These are phyloP conservation scores for Debaryomyces castellii DNA, from an alignment of 805 yeast species.

Conservation along the genomic window DNA sequence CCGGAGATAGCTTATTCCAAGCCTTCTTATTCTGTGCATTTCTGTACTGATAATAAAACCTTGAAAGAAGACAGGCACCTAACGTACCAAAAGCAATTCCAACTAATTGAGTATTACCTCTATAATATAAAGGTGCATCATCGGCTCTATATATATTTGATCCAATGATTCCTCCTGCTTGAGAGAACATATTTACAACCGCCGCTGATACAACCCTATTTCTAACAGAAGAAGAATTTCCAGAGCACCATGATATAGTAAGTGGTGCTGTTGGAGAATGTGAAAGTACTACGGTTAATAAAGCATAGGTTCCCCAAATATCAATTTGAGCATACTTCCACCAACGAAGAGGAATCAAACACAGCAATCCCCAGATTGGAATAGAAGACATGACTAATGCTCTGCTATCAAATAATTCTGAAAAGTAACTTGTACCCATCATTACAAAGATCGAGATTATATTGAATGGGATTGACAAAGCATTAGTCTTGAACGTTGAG, in stretches of 20 bases:
- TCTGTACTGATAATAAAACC: slow-evolving; percentile 39
- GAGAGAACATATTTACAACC: slow-evolving; percentile 62
- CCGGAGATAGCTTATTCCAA: slow-evolving; percentile 53
- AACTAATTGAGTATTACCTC: slow-evolving; percentile 52
- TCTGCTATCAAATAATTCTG: slow-evolving; percentile 22
- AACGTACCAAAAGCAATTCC: slow-evolving; percentile 33
- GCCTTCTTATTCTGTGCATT: slow-evolving; percentile 42
- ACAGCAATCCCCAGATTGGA: slow-evolving; percentile 19
- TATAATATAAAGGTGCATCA: slow-evolving; percentile 59
- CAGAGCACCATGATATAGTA: slow-evolving; percentile 59
- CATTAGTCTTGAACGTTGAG: slow-evolving; percentile 50
- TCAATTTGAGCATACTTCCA: slow-evolving; percentile 41
- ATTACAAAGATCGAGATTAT: slow-evolving; percentile 23
- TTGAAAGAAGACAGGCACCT: slow-evolving; percentile 25
- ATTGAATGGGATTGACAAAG: slow-evolving; percentile 51
- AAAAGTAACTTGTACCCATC: slow-evolving; percentile 19
- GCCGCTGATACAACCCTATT: slow-evolving; percentile 66
- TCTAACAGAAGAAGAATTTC: slow-evolving; percentile 62
- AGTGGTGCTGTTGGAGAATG: slow-evolving; percentile 55
- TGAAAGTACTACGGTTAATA: slow-evolving; percentile 23
- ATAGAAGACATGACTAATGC: slow-evolving; percentile 15
- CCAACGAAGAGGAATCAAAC: slow-evolving; percentile 27
- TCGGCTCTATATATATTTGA: slow-evolving; percentile 55
- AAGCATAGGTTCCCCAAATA: slow-evolving; percentile 43
- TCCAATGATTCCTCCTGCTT: slow-evolving; percentile 53